These are phyloP conservation scores for Chrysochromulina tobinii DNA, from an alignment of 78 protist species.

Conservation along the genomic window DNA sequence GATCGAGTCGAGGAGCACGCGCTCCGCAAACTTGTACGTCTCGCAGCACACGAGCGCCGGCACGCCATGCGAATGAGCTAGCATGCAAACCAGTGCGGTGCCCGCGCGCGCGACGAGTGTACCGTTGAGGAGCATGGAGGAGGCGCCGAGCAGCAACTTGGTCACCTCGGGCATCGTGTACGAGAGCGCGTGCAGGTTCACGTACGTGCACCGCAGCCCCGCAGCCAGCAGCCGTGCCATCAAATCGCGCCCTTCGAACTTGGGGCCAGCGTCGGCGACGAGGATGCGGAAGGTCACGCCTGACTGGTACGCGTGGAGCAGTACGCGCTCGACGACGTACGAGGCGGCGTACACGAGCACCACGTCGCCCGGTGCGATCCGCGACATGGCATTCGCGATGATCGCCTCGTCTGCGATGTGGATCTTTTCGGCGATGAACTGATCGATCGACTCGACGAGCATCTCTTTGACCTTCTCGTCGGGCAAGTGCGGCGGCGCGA, in stretches of 20 bases:
- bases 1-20: slow-evolving; percentile 87
- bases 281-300: slow-evolving; percentile 79
- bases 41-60: slow-evolving; percentile 80
- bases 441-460: slow-evolving; percentile 60
- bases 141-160: slow-evolving; percentile 90
- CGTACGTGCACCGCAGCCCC: slow-evolving; percentile 83
- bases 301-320: background rate
- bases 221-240: background rate
- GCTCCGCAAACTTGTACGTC: slow-evolving; percentile 91
- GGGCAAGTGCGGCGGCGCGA: background rate
- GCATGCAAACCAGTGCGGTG: slow-evolving; percentile 68
- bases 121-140: slow-evolving; percentile 87
- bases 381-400: slow-evolving; percentile 38
- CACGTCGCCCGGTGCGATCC: slow-evolving; percentile 82
- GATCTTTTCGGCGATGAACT: slow-evolving; percentile 67
- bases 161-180: slow-evolving; percentile 84
- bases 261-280: slow-evolving; percentile 90
- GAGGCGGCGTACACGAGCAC: slow-evolving; percentile 72
- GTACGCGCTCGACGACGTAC: background rate
- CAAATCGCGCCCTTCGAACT: slow-evolving; percentile 56
- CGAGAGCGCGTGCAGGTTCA: slow-evolving; percentile 71
- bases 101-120: background rate
- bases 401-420: slow-evolving; percentile 66
- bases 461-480: slow-evolving; percentile 40
- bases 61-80: slow-evolving; percentile 57